Conservation (phyloP, 2,329 filamentous ascomycete species). For the Sarocladium strictum region DNA sequence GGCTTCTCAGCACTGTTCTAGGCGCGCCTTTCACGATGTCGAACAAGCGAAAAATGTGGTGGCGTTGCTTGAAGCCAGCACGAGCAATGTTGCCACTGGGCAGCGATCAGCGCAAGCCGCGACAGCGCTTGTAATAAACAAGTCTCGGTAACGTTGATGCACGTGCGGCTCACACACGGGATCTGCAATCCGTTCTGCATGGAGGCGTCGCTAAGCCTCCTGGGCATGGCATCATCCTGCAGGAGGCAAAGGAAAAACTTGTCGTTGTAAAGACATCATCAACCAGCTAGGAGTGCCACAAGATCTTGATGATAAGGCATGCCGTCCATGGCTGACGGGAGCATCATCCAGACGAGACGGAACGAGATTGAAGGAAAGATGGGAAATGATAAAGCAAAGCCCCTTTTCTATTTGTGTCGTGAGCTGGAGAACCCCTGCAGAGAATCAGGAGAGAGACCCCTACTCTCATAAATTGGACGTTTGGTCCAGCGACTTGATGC, state of each 20-base stretch:
- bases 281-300: no score
- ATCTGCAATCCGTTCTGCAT: not conserved
- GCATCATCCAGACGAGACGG: not conserved
- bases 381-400: not conserved
- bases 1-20: no score
- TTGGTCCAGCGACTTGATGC: not conserved
- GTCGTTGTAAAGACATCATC: not conserved
- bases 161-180: not conserved
- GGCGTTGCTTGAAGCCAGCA: no score
- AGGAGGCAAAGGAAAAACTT: not conserved
- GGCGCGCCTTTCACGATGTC: no score
- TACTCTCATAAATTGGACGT: not conserved
- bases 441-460: not conserved
- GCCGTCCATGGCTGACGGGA: not conserved
- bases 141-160: not conserved
- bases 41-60: no score
- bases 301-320: no score
- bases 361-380: not conserved
- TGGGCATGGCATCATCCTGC: slow-evolving; percentile 5
- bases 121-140: no score
- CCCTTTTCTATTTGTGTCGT: not conserved
- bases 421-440: not conserved
- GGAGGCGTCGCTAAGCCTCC: not conserved
- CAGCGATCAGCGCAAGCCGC: not conserved
- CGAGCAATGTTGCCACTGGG: no score